Percentiles rank a stretch among this genome's conserved stretches.
Conservation (phyloP, 306 rosid genomes). For the Quercus alba region DNA sequence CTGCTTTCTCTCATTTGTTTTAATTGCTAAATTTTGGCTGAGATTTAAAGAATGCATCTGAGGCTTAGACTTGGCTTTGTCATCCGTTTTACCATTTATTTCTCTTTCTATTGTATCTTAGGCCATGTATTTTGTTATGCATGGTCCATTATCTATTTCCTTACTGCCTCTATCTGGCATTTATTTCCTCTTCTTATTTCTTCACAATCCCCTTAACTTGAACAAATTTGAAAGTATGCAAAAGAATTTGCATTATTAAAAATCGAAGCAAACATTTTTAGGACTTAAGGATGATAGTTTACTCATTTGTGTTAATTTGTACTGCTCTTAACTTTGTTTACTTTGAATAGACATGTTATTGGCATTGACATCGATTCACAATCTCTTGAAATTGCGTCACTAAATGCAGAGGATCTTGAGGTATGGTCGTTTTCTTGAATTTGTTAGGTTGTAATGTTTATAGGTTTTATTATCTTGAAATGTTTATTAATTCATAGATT, state of each 20-base stretch:
- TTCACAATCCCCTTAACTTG: not conserved
- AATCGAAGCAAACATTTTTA: not conserved
- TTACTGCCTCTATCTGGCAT: not conserved
- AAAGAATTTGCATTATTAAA: not conserved
- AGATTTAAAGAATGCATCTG: not conserved
- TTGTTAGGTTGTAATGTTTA: conserved; percentile 9
- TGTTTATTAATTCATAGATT: conserved; percentile 12
- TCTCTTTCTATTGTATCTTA: not conserved
- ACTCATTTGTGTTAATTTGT: not conserved
- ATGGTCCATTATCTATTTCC: not conserved
- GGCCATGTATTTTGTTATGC: not conserved
- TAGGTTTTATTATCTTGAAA: conserved; percentile 10
- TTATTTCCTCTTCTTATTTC: not conserved
- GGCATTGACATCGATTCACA: conserved; percentile 88
- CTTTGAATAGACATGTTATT: conserved; percentile 74
- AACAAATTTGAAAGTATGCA: conserved; percentile 9
- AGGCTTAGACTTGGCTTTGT: not conserved
- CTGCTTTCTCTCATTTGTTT: not conserved
- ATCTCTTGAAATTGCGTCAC: conserved; percentile 75
- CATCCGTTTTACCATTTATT: not conserved
- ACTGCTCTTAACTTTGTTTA: conserved; percentile 36
- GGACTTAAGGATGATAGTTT: not conserved
- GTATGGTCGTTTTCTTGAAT: conserved; percentile 33
- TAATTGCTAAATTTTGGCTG: not conserved
- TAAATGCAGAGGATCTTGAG: conserved; percentile 89